Evolutionary conservation across 129 eudicot species (phyloP).

Genomic region (Arctium minus): DNA sequence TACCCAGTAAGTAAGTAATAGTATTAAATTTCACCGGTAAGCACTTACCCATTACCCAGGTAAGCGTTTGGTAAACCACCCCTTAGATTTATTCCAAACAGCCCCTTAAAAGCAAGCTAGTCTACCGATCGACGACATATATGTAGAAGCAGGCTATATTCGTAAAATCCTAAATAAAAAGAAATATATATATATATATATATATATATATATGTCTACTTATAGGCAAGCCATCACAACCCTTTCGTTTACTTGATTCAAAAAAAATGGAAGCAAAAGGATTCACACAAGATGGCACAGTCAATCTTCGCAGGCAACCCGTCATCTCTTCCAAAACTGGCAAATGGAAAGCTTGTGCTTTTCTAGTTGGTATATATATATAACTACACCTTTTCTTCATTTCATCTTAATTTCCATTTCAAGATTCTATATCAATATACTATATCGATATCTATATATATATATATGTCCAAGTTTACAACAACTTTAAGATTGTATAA

Average conservation of each 20-base stretch:
- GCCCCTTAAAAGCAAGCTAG: not conserved
- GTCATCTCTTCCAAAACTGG: slow-evolving; percentile 75
- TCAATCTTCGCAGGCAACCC: slow-evolving; percentile 82
- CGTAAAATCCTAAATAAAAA: slow-evolving; percentile 21
- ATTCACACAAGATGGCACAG: slow-evolving; percentile 92
- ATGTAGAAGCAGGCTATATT: slow-evolving; percentile 4
- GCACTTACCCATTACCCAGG: too few relatives aligned
- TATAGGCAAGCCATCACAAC: slow-evolving; percentile 8
- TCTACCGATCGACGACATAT: too few relatives aligned
- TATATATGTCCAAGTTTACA: not conserved
- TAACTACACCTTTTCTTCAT: slow-evolving; percentile 14
- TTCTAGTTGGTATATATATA: slow-evolving; percentile 61
- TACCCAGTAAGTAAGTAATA: too few relatives aligned
- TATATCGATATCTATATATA: too few relatives aligned
- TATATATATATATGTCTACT: slow-evolving; percentile 10
- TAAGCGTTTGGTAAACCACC: too few relatives aligned
- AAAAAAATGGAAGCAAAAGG: slow-evolving; percentile 57
- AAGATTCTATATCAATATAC: slow-evolving; percentile 8
- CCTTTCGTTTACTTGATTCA: slow-evolving; percentile 3
- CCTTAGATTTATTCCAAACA: not conserved
- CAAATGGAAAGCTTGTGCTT: slow-evolving; percentile 97
- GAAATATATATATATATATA: not conserved
- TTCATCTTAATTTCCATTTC: slow-evolving; percentile 3
- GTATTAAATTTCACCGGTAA: too few relatives aligned
- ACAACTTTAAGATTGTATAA: not conserved